Conservation (phyloP, 139 green algal genomes). For the Choricystis sp. region DNA sequence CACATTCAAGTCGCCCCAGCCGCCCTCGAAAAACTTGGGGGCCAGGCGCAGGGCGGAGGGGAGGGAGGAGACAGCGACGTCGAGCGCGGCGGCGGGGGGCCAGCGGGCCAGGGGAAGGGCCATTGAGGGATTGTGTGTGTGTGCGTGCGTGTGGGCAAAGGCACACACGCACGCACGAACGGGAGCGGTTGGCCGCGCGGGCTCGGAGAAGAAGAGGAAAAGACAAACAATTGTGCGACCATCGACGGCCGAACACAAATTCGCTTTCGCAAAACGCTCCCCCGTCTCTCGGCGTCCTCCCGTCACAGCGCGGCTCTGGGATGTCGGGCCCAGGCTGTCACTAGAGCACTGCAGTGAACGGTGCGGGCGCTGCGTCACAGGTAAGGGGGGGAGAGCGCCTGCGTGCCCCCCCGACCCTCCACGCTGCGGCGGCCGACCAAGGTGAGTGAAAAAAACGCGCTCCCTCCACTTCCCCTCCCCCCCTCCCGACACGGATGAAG, state of each 20-base stretch:
- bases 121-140: background rate
- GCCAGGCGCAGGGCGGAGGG: constrained; percentile 12
- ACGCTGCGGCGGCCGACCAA: background rate
- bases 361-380: background rate
- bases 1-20: constrained; percentile 19
- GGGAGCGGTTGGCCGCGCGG: background rate
- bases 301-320: background rate
- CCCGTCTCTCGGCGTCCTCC: too few relatives aligned
- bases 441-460: background rate
- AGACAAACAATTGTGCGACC: too few relatives aligned
- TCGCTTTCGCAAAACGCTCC: too few relatives aligned
- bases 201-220: too few relatives aligned
- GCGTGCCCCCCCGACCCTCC: too few relatives aligned
- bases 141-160: too few relatives aligned
- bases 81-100: background rate
- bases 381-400: background rate
- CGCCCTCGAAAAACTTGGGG: constrained; percentile 17
- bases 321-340: background rate
- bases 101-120: background rate
- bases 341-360: background rate
- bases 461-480: background rate
- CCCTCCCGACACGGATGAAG: background rate
- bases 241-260: too few relatives aligned
- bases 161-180: too few relatives aligned
- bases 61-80: background rate